phyloP scores from a whole-genome alignment of 306 rosid genomes.

The Pterocarpus santalinus region DNA sequence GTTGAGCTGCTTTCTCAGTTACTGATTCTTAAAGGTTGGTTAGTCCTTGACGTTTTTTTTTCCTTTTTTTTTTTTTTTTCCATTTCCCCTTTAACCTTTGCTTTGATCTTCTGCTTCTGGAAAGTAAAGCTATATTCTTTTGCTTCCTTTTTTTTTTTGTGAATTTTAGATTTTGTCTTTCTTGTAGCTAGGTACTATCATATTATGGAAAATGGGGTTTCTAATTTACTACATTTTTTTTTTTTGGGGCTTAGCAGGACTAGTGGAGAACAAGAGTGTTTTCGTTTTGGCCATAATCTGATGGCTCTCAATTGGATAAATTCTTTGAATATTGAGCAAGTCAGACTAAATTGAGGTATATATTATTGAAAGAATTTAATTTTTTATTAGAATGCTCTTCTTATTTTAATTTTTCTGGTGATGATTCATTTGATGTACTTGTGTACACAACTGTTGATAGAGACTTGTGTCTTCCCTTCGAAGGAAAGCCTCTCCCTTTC shows the following conservation, averaged over 20 bases:
- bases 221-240: background rate
- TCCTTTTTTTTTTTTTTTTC: background rate
- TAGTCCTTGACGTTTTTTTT: constrained; percentile 47
- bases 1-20: constrained; percentile 56
- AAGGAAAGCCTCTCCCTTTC: constrained; percentile 66
- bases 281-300: constrained; percentile 34
- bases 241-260: constrained; percentile 28
- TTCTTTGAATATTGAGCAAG: constrained; percentile 42
- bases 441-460: constrained; percentile 62
- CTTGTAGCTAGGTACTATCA: background rate
- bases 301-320: constrained; percentile 7
- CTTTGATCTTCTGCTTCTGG: constrained; percentile 53
- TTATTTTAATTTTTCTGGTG: constrained; percentile 46
- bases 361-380: background rate
- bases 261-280: constrained; percentile 9
- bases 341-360: constrained; percentile 60
- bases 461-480: constrained; percentile 82
- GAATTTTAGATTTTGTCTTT: constrained; percentile 28
- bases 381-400: constrained; percentile 35
- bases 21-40: constrained; percentile 80
- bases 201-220: constrained; percentile 15
- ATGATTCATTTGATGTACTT: constrained; percentile 51
- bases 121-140: constrained; percentile 40
- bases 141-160: constrained; percentile 32
- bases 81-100: constrained; percentile 43